Evolutionary conservation across 257 asterid species (phyloP), one percentile per base, ranked within the genome.

Genomic region (Petunia secreta): DNA sequence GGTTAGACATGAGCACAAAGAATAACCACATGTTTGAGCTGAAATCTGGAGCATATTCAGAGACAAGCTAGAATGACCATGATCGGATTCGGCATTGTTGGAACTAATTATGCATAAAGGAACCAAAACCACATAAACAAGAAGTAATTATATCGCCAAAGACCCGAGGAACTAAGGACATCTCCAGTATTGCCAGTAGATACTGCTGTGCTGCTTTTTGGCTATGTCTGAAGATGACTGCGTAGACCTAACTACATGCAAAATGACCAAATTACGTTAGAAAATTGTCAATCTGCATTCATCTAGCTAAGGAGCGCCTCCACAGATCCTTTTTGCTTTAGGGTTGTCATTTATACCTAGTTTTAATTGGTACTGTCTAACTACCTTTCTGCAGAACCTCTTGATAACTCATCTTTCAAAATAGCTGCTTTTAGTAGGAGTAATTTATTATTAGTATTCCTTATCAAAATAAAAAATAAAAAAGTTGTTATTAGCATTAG

Each of bases 251-350:
- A 40, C 41, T 69, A 34, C 58, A 69, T 69, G 48, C 52, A 9
- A 9, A 46, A 69, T 46, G 76, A 5, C 41, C 76, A 25, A 69
- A 46, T 69, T 10, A 57, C 16, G 0, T 69, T 10, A 10, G 40
- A 40, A 46, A 69, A 46, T 25, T 46, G 15, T 46, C 40, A 69
- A 69, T 46, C 59, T 69, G 43, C 43, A 46, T 69, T 46, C 76
- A 69, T 68, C 76, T 69, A 69, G 76, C 76, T 46, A 46, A 44
- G 58, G 41, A 46, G 76, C 44, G 41, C 25, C 46, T 69, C 76
- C 46, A 25, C 58, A 44, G 44, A 69, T 69, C 41, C 43, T 46
- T 16, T 25, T 46, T 16, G 41, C 41, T 69, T 69, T 25, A 69
- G 10, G 75, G 16, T 25, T n/a, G 40, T 44, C 58, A 44, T 68